Evolutionary conservation across 2,329 filamentous ascomycete species (phyloP), one percentile per base, ranked within the genome.

Genomic region (Aspergillus ochraceoroseus): DNA sequence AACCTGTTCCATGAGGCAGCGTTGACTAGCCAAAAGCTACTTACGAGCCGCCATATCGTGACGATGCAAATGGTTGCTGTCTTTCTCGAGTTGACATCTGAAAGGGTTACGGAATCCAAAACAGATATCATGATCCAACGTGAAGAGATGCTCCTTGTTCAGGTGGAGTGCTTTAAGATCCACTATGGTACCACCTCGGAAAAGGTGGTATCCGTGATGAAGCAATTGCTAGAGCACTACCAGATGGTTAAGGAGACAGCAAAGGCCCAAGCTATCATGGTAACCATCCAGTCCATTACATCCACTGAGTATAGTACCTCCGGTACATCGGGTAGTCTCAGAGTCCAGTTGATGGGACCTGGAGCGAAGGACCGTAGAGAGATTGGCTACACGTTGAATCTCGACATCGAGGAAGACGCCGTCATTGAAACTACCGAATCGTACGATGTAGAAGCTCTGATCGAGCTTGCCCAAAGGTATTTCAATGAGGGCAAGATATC

Each of bases 171-270:
- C 9, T 73, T 72, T 49, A 72, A 71, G 52, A 59, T 68, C 2
- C 69, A 71, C 41, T 70, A 73, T 42, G 71, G 72, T 1, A 57
- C 60, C 11, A 66, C 63, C 3, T 70, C 67, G 11, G 68, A 73
- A 41, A 55, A 69, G 7, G 67, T 75, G 12, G 65, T 71, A 17
- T 55, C 62, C 17, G 69, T 66, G 5, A 55, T 69, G 9, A 67
- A 69, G 43, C 55, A 64, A n/a, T 59, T 77, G 4, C 61, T 63
- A 8, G 65, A 73, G 48, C 63, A 76, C 12, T 77, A 76, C 47
- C 57, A 61, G 5, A 57, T 63, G 1, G 66, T 74, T 36, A 66
- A 71, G 5, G 72, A 77, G 47, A 65, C 70, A 39, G 56, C 70
- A 11, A 70, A 70, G 27, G 68, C 61, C 11, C 50, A 58, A 38